Evolutionary conservation across 2,329 filamentous ascomycete species (phyloP), one percentile per base, ranked within the genome.

Genomic region (Spiromastix sp.): DNA sequence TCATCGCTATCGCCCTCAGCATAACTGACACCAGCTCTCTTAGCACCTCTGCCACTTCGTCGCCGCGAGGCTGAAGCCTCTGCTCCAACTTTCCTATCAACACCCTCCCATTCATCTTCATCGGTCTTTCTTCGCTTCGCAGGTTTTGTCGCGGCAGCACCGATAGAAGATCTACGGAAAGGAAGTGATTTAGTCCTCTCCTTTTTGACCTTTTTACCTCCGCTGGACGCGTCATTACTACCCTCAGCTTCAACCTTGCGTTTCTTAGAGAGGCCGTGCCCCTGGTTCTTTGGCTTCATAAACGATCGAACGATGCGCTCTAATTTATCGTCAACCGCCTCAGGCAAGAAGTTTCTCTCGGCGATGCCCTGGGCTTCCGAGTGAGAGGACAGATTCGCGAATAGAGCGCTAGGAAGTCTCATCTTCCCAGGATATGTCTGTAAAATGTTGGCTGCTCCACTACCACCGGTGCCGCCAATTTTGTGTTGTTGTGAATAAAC

Each of bases 391-490:
- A 96, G 71, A 3, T 77, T 68, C 11, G 72, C 71, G 57, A 91
- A 96, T 11, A 96, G 70, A 1, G 81, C 81, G 18, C 75, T 72
- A 0, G 91, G 87, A 39, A 96, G 63, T 11, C 82, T 79, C 40
- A 91, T 72, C 59, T 93, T 93, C 28, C 74, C 77, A 0, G 86
- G 76, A 57, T 80, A 93, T 1, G 83, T 80, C 52, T 91, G 82
- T 53, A 96, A 80, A 27, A 74, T 79, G 39, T 58, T 66, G 16
- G 56, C 55, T 9, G 39, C 41, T 6, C 40, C 42, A 32, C 50
- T 51, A 12, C 57, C 56, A 8, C 55, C 50, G 13, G 47, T 54
- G 6, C 59, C 59, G 19, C 60, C 60, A 28, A 64, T 60, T 40
- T 61, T 63, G 36, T 63, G 59, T 33, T 64, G 61, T 80, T 89